Evolutionary conservation across 257 asterid species (phyloP).

Genomic region (Dorcoceras hygrometricum): DNA sequence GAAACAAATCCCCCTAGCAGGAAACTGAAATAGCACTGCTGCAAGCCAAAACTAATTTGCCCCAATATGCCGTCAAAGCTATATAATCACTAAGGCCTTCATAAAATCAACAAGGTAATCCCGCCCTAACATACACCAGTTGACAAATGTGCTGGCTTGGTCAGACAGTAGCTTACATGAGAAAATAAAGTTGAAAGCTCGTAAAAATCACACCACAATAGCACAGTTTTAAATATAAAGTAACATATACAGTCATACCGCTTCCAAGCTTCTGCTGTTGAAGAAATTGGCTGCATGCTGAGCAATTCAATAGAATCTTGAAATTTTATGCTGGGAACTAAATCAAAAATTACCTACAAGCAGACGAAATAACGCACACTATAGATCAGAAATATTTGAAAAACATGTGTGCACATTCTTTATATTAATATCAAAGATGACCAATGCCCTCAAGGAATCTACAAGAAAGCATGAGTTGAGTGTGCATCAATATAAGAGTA

Average conservation of each 20-base stretch:
- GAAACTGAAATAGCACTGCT: slow-evolving; percentile 19
- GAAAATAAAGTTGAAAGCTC: slow-evolving; percentile 18
- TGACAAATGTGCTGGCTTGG: slow-evolving; percentile 21
- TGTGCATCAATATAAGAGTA: slow-evolving; percentile 16
- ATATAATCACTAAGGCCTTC: slow-evolving; percentile 1
- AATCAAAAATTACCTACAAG: slow-evolving; percentile 86
- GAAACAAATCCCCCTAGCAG: slow-evolving; percentile 16
- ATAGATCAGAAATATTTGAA: slow-evolving; percentile 19
- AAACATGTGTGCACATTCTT: slow-evolving; percentile 14
- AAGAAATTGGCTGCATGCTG: slow-evolving; percentile 96
- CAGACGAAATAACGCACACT: slow-evolving; percentile 15
- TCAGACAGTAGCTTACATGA: slow-evolving; percentile 11
- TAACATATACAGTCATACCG: slow-evolving; percentile 45
- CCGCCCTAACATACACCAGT: slow-evolving; percentile 12
- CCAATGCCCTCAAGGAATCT: slow-evolving; percentile 18
- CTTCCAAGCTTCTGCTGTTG: slow-evolving; percentile 92
- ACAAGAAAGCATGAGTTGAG: slow-evolving; percentile 23
- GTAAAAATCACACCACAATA: slow-evolving; percentile 5
- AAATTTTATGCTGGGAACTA: slow-evolving; percentile 85
- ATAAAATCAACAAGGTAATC: slow-evolving; percentile 7
- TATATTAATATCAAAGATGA: slow-evolving; percentile 22
- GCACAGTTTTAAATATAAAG: slow-evolving; percentile 15
- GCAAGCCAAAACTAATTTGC: slow-evolving; percentile 13
- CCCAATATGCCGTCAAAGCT: background rate
- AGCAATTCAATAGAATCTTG: slow-evolving; percentile 92